These are phyloP conservation scores for Amauroascus verrucosus DNA, from an alignment of 2,329 filamentous ascomycete genomes.

Conservation along the genomic window DNA sequence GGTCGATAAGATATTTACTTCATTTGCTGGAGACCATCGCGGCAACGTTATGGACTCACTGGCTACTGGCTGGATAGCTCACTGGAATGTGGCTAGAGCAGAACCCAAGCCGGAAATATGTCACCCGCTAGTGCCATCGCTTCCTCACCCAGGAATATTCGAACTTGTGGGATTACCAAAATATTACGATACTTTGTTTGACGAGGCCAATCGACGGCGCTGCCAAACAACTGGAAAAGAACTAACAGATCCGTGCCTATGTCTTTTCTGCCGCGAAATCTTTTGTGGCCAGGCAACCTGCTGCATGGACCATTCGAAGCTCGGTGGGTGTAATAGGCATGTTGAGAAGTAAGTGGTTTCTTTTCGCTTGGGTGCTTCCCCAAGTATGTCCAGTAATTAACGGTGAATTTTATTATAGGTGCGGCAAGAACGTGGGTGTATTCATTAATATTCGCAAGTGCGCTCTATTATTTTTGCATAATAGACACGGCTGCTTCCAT, in stretches of 20 bases:
- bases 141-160: slow-evolving; percentile 81
- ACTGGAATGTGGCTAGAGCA: slow-evolving; percentile 30
- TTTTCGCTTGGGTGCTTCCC: background rate
- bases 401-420: slow-evolving; percentile 43
- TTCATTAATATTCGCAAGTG: slow-evolving; percentile 98
- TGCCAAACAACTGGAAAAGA: slow-evolving; percentile 90
- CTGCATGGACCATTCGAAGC: slow-evolving; percentile 58
- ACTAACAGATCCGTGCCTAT: slow-evolving; percentile 79
- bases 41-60: slow-evolving; percentile 40
- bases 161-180: slow-evolving; percentile 86
- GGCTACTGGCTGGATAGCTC: slow-evolving; percentile 60
- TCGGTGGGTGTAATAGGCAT: slow-evolving; percentile 86
- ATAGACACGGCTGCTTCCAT: slow-evolving; percentile 69
- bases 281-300: slow-evolving; percentile 92
- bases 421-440: slow-evolving; percentile 78
- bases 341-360: slow-evolving; percentile 57
- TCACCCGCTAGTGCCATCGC: slow-evolving; percentile 33
- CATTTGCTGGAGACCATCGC: slow-evolving; percentile 38
- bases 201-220: slow-evolving; percentile 71
- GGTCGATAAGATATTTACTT: slow-evolving; percentile 65
- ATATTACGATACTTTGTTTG: slow-evolving; percentile 84
- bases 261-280: slow-evolving; percentile 91
- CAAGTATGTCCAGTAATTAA: slow-evolving; percentile 1
- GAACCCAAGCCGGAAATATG: slow-evolving; percentile 26
- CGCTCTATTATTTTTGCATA: slow-evolving; percentile 77